These are phyloP conservation scores for Dalbergia cochinchinensis DNA, from an alignment of 306 rosid genomes.

Conservation along the genomic window DNA sequence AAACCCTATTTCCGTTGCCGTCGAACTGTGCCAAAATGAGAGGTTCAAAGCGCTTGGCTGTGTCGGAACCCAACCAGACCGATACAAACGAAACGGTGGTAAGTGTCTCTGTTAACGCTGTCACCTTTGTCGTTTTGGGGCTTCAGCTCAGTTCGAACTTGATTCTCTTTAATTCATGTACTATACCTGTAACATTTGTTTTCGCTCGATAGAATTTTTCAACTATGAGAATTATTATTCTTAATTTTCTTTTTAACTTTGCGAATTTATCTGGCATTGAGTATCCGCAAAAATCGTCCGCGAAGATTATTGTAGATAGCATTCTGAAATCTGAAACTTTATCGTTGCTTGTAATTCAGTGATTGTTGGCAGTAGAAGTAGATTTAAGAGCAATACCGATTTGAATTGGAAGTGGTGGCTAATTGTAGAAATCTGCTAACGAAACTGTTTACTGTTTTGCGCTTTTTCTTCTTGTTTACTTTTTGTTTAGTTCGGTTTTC, in stretches of 20 bases:
- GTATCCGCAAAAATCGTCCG: neutral
- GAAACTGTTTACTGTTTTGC: neutral
- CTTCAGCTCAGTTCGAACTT: slow-evolving; percentile 42
- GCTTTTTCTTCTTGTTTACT: neutral
- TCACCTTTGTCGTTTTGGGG: slow-evolving; percentile 1
- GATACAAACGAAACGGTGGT: slow-evolving; percentile 70
- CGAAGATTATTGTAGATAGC: slow-evolving; percentile 7
- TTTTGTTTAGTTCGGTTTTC: neutral
- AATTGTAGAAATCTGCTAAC: slow-evolving; percentile 1
- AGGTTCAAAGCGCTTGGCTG: slow-evolving; percentile 80
- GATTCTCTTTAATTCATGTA: slow-evolving; percentile 1
- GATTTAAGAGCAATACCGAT: slow-evolving; percentile 13
- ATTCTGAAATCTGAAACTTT: neutral
- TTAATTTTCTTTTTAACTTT: neutral
- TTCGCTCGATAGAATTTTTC: neutral
- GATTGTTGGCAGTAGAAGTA: neutral
- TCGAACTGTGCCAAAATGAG: slow-evolving; percentile 46
- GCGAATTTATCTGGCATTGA: neutral
- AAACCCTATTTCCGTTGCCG: slow-evolving; percentile 48
- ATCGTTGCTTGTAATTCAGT: neutral
- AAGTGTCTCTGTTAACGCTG: slow-evolving; percentile 45
- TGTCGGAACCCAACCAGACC: slow-evolving; percentile 62
- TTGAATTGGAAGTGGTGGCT: slow-evolving; percentile 1
- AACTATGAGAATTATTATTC: neutral
- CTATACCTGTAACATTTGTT: neutral